Base-by-base conservation (phyloP, 768 basidiomycete genomes). In the Epithele typhae region DNA sequence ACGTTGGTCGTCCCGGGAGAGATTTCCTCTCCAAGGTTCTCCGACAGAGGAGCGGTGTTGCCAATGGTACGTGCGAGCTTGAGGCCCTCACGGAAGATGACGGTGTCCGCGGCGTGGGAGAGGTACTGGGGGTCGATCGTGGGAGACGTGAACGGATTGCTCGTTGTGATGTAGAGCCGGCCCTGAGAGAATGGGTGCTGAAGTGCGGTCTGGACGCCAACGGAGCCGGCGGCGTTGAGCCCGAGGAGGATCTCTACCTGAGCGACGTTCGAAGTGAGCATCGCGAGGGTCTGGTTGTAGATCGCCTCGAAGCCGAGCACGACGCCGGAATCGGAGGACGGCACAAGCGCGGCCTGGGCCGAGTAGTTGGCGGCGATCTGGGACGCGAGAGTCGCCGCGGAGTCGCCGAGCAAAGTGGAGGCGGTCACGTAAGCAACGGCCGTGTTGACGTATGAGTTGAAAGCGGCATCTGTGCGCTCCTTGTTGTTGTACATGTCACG, bases 161-260 rank as follows among this genome's bases (percentile, higher is more conserved):
- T 67, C 3, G 78, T 75, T 56, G 73, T 81, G 65, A 87, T 79
- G 48, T 75, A 76, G 25, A 87, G 57, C 5, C 71, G 73, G 17
- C 85, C 86, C 40, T 79, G 74, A 65, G 77, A 81, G 59, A 79
- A 69, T 1, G 82, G 79, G 54, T 80, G 80, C 60, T 86, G 84
- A 12, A 84, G 61, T 0, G 81, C 84, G 8, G 78, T 76, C 57
- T 87, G 85, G 43, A 88, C 70, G 4, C 71, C 70, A 38, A 84
- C 65, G 21, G 62, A 65, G 46, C 48, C 48, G 19, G 59, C 64
- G 10, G 68, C 69, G 2, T 69, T 74, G 48, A 73, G 63, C 15
- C 65, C 58, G 43, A 78, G 58, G 33, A 87, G 64, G 17, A 86
- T 64, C 63, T 87, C 84, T 18, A 82, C 64, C 47, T 78, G 70